Conservation (phyloP, 345 rosid genomes). For the Syzygium jambos region DNA sequence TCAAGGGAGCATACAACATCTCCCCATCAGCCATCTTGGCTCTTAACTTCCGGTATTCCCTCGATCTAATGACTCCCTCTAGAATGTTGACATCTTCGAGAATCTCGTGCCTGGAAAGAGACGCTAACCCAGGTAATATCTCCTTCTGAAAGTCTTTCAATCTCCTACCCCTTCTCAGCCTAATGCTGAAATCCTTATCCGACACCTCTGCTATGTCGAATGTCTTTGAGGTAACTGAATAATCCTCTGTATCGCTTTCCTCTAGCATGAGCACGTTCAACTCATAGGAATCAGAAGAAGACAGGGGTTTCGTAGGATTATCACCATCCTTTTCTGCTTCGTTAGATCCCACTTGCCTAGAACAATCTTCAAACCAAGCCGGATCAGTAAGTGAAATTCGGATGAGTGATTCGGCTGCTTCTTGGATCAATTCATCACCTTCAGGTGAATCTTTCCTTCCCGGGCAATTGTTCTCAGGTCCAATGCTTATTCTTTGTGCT, state of each 20-base stretch:
- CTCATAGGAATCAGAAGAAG: slow-evolving; percentile 57
- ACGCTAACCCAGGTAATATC: slow-evolving; percentile 53
- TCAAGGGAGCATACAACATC: slow-evolving; percentile 27
- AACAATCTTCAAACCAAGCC: slow-evolving; percentile 9
- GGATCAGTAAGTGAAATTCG: slow-evolving; percentile 20
- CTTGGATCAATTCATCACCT: slow-evolving; percentile 20
- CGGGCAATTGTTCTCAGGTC: neutral
- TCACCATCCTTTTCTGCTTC: slow-evolving; percentile 10
- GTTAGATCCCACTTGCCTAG: slow-evolving; percentile 8
- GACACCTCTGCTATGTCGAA: slow-evolving; percentile 26
- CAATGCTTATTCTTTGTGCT: slow-evolving; percentile 7
- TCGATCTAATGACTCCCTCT: slow-evolving; percentile 68
- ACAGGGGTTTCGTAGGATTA: slow-evolving; percentile 14
- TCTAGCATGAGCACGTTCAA: slow-evolving; percentile 33
- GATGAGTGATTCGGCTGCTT: slow-evolving; percentile 61
- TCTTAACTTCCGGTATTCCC: slow-evolving; percentile 60
- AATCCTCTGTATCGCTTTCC: slow-evolving; percentile 38
- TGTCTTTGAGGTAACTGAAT: slow-evolving; percentile 47
- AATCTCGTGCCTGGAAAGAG: slow-evolving; percentile 67
- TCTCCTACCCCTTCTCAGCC: slow-evolving; percentile 71
- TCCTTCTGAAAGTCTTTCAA: slow-evolving; percentile 78
- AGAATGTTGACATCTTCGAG: slow-evolving; percentile 62
- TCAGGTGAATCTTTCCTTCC: slow-evolving; percentile 14
- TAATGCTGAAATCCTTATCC: slow-evolving; percentile 38
- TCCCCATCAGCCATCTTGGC: slow-evolving; percentile 32